Evolutionary conservation across 345 rosid genomes (phyloP), one percentile per base, ranked within the genome.

Genomic region (Populus davidiana): DNA sequence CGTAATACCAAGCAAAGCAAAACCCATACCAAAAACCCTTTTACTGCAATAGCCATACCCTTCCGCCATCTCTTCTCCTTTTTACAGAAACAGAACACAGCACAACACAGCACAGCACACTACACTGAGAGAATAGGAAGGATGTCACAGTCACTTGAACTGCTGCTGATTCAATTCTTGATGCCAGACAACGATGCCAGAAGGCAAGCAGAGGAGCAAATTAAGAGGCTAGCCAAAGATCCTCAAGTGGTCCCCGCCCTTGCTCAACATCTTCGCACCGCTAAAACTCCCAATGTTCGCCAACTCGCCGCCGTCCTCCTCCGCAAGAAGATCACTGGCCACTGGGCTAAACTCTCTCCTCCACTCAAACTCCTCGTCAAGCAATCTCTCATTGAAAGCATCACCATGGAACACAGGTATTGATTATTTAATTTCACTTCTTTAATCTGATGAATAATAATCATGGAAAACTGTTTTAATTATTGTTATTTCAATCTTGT

Each of bases 111-210:
- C 47, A 43, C 14, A 43, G 14, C 47, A 43, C 47, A 41, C 12
- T 12, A 10, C 44, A 10, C 47, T 11, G 47, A 43, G 47, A 43
- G 47, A 10, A 11, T 21, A 39, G 66, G 39, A 35, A 73, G 35
- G 41, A 96, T 96, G 99, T 92, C 98, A 54, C 99, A 96, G 73
- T 94, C 99, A 61, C 89, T 96, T 2, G 99, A 96, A 76, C 83
- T 96, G 72, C 75, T 96, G 75, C 76, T 96, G 89, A 96, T 96
- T 81, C 99, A 96, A 61, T 96, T 96, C 85, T 83, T 96, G 83
- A 96, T 96, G 99, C 99, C 99, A 6, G 99, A 96, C 86, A 96
- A 96, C 77, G 99, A 96, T 80, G 98, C 98, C 12, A 86, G 99
- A 27, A 84, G 97, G 71, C 98, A 96, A 81, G 99, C 99, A 11